phyloP scores from a whole-genome alignment of 441 rosid species.

The Hypseocharis bilobata region DNA sequence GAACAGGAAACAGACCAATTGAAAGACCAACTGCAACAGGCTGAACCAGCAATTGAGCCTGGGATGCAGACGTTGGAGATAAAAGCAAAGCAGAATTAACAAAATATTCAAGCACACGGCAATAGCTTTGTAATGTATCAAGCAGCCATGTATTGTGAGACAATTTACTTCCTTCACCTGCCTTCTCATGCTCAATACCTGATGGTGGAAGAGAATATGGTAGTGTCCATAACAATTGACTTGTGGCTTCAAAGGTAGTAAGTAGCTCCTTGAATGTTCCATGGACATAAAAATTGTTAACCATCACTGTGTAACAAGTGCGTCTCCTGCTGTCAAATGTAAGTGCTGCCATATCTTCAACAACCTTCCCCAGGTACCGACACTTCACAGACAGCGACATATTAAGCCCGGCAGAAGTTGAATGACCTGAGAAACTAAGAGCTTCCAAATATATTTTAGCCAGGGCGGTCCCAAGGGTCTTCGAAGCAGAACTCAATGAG shows the following conservation, averaged over 20 bases:
- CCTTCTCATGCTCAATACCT: constrained; percentile 52
- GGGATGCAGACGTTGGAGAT: constrained; percentile 65
- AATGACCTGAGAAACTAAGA: constrained; percentile 64
- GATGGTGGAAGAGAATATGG: constrained; percentile 50
- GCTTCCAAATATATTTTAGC: constrained; percentile 80
- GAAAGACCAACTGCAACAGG: constrained; percentile 82
- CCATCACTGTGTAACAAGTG: constrained; percentile 72
- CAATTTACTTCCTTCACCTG: constrained; percentile 56
- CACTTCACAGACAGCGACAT: constrained; percentile 66
- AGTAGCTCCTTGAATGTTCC: constrained; percentile 83
- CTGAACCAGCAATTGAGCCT: constrained; percentile 84
- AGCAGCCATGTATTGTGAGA: constrained; percentile 68
- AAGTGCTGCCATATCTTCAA: constrained; percentile 73
- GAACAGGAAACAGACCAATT: constrained; percentile 76
- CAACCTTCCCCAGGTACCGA: constrained; percentile 82
- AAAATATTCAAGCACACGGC: constrained; percentile 73
- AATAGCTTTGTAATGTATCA: constrained; percentile 72
- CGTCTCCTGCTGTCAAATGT: constrained; percentile 76
- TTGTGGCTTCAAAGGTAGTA: constrained; percentile 90
- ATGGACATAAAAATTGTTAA: constrained; percentile 82
- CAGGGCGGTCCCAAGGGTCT: constrained; percentile 74
- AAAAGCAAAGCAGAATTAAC: constrained; percentile 68
- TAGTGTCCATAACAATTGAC: constrained; percentile 71
- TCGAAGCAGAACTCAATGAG: constrained; percentile 65
- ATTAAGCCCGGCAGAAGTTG: constrained; percentile 51